phyloP scores from a whole-genome alignment of 163 green algal species.

The Scenedesmus sp. region DNA sequence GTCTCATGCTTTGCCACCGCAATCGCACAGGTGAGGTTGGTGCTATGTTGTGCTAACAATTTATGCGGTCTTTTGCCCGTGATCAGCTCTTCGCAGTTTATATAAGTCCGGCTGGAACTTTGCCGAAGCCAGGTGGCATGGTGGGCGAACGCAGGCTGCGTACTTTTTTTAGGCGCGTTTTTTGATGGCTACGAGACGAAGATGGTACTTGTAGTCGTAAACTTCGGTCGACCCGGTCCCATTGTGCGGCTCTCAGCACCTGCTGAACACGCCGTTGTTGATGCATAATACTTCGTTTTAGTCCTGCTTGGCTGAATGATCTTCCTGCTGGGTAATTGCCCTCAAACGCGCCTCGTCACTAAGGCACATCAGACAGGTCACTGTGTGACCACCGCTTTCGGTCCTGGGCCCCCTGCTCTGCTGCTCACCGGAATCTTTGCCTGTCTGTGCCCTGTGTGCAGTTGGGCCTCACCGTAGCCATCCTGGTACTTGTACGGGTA shows the following conservation, averaged over 20 bases:
- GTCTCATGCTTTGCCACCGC: not conserved
- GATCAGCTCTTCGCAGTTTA: no score
- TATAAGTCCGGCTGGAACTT: no score
- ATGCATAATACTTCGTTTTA: no score
- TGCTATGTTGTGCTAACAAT: not conserved
- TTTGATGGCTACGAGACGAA: no score
- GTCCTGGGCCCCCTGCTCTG: not conserved
- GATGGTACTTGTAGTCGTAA: no score
- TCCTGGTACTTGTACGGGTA: constrained; percentile 34
- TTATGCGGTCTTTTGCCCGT: no score
- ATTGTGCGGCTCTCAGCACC: not conserved
- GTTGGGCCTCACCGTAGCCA: constrained; percentile 3
- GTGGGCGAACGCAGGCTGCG: not conserved
- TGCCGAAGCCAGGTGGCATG: not conserved
- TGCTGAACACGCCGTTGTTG: no score
- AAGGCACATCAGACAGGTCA: not conserved
- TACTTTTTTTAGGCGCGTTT: no score
- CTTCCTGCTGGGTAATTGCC: not conserved
- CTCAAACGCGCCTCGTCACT: not conserved
- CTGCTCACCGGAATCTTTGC: not conserved
- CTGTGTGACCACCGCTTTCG: not conserved
- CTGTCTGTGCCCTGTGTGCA: not conserved
- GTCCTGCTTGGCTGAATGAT: no score
- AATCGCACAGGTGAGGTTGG: not conserved
- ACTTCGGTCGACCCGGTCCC: not conserved